These are phyloP conservation scores for Lentinula detonsa DNA, from an alignment of 768 basidiomycete genomes.

Conservation along the genomic window DNA sequence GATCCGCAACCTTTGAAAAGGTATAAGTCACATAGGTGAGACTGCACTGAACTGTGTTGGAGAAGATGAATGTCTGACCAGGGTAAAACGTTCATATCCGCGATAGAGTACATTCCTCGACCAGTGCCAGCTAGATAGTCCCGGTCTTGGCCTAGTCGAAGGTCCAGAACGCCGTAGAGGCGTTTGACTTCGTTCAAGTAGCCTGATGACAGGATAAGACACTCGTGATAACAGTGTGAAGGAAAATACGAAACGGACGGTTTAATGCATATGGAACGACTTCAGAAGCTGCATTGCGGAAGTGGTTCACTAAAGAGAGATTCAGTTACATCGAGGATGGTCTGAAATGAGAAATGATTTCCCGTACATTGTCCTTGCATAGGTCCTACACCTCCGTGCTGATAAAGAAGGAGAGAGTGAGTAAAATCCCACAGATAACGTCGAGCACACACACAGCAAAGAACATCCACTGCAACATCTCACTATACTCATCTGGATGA, in stretches of 20 bases:
- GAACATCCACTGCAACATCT: constrained; percentile 83
- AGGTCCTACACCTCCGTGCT: constrained; percentile 48
- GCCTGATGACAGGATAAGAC: constrained; percentile 34
- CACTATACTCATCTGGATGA: constrained; percentile 56
- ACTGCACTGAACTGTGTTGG: not conserved
- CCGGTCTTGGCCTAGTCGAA: constrained; percentile 59
- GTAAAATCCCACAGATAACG: not conserved
- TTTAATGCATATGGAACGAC: constrained; percentile 53
- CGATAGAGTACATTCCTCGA: constrained; percentile 60
- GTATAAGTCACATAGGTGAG: not conserved
- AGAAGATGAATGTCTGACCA: constrained; percentile 36
- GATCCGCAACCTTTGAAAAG: constrained; percentile 42
- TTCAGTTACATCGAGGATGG: not conserved
- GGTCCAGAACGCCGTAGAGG: constrained; percentile 75
- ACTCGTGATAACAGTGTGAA: not conserved
- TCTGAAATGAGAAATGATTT: not conserved
- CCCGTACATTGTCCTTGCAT: constrained; percentile 68
- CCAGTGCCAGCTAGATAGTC: constrained; percentile 72
- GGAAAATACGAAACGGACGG: constrained; percentile 12
- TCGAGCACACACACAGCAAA: constrained; percentile 44
- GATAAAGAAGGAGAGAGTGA: not conserved
- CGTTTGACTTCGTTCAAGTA: constrained; percentile 74
- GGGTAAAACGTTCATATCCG: constrained; percentile 62
- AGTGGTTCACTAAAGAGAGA: constrained; percentile 53
- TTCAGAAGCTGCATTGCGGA: constrained; percentile 56